These are phyloP conservation scores for Metschnikowia shivogae DNA, from an alignment of 805 yeast species.

Conservation along the genomic window DNA sequence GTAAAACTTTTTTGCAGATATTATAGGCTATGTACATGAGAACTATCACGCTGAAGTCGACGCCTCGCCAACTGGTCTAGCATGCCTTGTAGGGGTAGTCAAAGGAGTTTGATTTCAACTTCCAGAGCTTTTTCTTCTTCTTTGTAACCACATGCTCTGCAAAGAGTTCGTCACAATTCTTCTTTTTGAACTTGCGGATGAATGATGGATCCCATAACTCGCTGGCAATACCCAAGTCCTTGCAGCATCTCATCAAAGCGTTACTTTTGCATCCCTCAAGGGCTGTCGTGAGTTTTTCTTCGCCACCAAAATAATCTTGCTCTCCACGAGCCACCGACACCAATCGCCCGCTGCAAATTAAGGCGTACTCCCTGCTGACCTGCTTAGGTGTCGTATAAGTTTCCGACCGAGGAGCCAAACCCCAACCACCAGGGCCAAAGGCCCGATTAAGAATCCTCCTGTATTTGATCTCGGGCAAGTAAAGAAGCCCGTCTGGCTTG, in stretches of 20 bases:
- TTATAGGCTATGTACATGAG: neutral
- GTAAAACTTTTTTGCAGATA: neutral
- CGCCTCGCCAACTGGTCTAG: neutral
- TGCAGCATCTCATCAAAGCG: conserved; percentile 96
- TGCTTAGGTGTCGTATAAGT: conserved; percentile 69
- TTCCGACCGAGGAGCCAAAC: conserved; percentile 88
- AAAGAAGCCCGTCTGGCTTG: conserved; percentile 91
- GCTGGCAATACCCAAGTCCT: conserved; percentile 93
- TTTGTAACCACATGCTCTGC: conserved; percentile 80
- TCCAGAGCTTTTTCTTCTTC: conserved; percentile 89
- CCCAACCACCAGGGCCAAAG: conserved; percentile 99
- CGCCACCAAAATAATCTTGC: conserved; percentile 80
- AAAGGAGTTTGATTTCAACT: conserved; percentile 66
- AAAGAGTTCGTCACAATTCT: conserved; percentile 71
- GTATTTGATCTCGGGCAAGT: conserved; percentile 92
- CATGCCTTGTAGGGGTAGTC: conserved; percentile 76
- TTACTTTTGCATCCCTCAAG: conserved; percentile 96
- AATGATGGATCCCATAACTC: conserved; percentile 97
- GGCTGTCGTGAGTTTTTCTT: conserved; percentile 87
- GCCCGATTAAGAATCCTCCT: conserved; percentile 84
- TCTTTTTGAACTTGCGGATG: conserved; percentile 45
- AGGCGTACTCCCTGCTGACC: conserved; percentile 86
- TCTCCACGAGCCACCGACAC: conserved; percentile 95
- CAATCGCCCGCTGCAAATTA: conserved; percentile 80
- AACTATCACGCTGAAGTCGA: neutral